Conservation (phyloP, 306 rosid species). For the Prosopis cineraria region DNA sequence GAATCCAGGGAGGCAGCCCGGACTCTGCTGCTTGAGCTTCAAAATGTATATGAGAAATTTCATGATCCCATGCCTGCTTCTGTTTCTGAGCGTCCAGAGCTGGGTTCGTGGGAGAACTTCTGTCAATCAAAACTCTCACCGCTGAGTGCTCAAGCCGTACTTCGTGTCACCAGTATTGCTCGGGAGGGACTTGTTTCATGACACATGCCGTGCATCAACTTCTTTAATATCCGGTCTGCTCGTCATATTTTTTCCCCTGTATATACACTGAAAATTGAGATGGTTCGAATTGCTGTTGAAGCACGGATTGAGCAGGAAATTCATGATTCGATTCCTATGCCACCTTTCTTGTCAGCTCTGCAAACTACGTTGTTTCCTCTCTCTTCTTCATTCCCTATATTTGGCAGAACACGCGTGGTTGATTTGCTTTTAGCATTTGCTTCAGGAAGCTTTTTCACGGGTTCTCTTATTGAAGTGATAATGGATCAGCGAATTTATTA, state of each 20-base stretch:
- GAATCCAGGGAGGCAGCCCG: constrained; percentile 99
- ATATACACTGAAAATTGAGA: constrained; percentile 64
- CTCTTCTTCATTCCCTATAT: neutral
- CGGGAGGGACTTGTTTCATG: constrained; percentile 84
- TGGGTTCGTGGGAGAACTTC: constrained; percentile 83
- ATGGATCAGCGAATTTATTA: neutral
- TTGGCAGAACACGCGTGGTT: neutral
- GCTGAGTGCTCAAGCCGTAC: constrained; percentile 94
- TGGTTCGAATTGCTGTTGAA: constrained; percentile 51
- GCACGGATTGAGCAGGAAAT: constrained; percentile 57
- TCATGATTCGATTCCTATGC: constrained; percentile 41
- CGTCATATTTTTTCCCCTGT: constrained; percentile 48
- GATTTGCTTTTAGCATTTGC: constrained; percentile 8
- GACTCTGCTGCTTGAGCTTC: constrained; percentile 77
- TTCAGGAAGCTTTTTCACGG: neutral
- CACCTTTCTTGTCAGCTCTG: neutral
- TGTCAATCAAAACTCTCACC: constrained; percentile 90
- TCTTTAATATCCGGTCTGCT: constrained; percentile 54
- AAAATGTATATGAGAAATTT: constrained; percentile 70
- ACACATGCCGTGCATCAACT: constrained; percentile 40
- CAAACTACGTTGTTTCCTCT: constrained; percentile 11
- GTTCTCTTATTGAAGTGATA: neutral
- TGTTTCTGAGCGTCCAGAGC: constrained; percentile 48
- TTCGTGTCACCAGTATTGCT: constrained; percentile 75
- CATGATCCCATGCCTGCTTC: constrained; percentile 42